Percentiles rank a stretch among this genome's conserved stretches.
Conservation (phyloP, 106 monocot genomes). For the Vanilla planifolia region DNA sequence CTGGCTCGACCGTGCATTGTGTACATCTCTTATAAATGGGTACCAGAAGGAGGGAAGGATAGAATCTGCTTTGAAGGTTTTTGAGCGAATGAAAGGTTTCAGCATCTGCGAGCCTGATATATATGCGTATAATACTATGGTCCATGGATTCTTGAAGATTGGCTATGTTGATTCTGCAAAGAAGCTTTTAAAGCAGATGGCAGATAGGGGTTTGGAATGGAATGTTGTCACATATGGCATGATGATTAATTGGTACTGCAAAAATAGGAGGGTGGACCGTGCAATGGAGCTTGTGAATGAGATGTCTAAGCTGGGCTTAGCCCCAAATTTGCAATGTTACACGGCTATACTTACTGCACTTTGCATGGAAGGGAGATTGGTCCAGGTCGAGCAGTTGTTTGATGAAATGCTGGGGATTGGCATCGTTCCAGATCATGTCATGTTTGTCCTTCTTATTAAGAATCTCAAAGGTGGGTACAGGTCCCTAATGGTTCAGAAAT, state of each 20-base stretch:
- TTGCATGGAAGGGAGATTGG: constrained; percentile 27
- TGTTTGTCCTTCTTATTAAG: constrained; percentile 27
- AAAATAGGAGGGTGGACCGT: constrained; percentile 17
- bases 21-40: constrained; percentile 3
- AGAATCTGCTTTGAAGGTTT: constrained; percentile 6
- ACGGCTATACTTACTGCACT: constrained; percentile 20
- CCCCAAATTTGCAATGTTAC: constrained; percentile 27
- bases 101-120: constrained; percentile 18
- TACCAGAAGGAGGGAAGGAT: constrained; percentile 9
- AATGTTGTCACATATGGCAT: constrained; percentile 24
- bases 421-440: constrained; percentile 28
- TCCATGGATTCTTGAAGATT: constrained; percentile 24
- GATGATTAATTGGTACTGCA: constrained; percentile 33
- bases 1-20: constrained; percentile 3
- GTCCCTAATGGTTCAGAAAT: constrained; percentile 14
- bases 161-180: constrained; percentile 22
- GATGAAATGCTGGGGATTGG: constrained; percentile 32
- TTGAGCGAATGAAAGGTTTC: neutral
- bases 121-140: constrained; percentile 31
- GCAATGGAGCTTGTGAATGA: constrained; percentile 27
- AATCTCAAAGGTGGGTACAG: constrained; percentile 13
- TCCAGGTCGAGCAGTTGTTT: constrained; percentile 23
- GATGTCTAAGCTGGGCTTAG: constrained; percentile 10
- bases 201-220: constrained; percentile 17
- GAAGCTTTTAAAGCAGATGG: constrained; percentile 30